Evolutionary conservation across 768 basidiomycete species (phyloP), one percentile per base, ranked within the genome.

Genomic region (Kwoniella dejecticola): DNA sequence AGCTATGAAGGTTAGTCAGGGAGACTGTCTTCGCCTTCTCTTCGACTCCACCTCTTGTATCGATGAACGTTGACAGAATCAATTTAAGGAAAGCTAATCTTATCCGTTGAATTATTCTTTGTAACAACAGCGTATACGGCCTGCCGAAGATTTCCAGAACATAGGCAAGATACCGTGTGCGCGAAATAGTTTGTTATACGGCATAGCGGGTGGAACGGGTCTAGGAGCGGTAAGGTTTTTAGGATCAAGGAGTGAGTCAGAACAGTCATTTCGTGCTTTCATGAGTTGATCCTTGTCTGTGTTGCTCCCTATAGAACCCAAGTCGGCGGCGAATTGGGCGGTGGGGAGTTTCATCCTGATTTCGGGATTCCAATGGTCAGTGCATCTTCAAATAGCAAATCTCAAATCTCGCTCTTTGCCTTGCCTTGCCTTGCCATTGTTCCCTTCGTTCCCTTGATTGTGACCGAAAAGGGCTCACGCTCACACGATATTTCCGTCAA

Each of bases 131-230:
- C 56, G 67, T 40, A 70, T 75, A 57, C 52, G 63, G 31, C 62
- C 65, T 17, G 47, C 56, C 23, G 55, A 70, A 17, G 77, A 76
- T 61, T 61, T 78, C 12, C 49, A 68, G 61, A 69, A 77, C 49
- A 73, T 78, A 49, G 77, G 70, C 7, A 56, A 66, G 24, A 69
- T 78, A 47, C 77, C 77, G 19, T 78, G 77, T 57, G 70, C 69
- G 1, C 58, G 77, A 26, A 69, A 66, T 41, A 74, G 72, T 54
- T 45, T 78, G 53, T 55, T 78, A 12, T 74, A 71, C 58, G 77
- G 77, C 3, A 78, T 78, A 11, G 74, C 60, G 3, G 77, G 74
- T 4, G 77, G 75, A 17, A 49, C 64, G 13, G 77, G 74, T 2
- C 57, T 78, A 29, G 77, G 77, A 0, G 72, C 72, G 24, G 63